These are phyloP conservation scores for Euphorbia peplus DNA, from an alignment of 345 rosid species.

Conservation along the genomic window DNA sequence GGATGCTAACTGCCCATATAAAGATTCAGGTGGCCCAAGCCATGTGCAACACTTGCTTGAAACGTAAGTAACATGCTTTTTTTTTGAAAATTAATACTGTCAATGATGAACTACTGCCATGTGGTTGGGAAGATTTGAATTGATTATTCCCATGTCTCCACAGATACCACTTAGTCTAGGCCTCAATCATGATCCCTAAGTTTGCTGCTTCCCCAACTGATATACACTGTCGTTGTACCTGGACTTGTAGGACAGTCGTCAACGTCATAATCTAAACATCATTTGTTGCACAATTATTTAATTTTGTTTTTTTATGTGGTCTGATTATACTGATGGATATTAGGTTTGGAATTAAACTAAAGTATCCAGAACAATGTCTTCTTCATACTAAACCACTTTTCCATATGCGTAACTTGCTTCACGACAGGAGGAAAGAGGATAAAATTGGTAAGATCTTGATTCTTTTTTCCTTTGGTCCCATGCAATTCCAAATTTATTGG, in stretches of 20 bases:
- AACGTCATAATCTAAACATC: not conserved
- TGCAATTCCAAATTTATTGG: conserved; percentile 1
- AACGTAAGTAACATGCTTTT: conserved; percentile 46
- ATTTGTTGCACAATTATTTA: conserved; percentile 1
- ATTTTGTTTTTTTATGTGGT: conserved; percentile 12
- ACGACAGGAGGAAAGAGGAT: conserved; percentile 52
- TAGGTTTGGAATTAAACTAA: conserved; percentile 63
- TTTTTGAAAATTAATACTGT: conserved; percentile 9
- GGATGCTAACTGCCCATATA: conserved; percentile 47
- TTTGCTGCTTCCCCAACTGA: conserved; percentile 15
- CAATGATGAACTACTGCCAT: too few relatives aligned
- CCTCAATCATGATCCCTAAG: not conserved
- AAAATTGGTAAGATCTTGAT: conserved; percentile 48
- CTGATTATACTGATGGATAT: conserved; percentile 21
- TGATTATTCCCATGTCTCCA: not conserved
- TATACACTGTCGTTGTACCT: not conserved
- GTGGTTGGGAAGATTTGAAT: not conserved
- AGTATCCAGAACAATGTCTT: conserved; percentile 66
- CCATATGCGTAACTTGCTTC: conserved; percentile 74
- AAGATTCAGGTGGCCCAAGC: conserved; percentile 35
- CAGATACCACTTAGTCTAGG: not conserved
- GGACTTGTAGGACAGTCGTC: not conserved
- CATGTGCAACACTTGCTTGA: conserved; percentile 44
- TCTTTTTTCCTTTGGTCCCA: conserved; percentile 5
- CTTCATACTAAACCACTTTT: conserved; percentile 69